Percentiles rank a stretch among this genome's conserved stretches.
These are phyloP conservation scores for Ustilago shanxiensis DNA, from an alignment of 1,284 basidiomycete genomes.

Conservation along the genomic window DNA sequence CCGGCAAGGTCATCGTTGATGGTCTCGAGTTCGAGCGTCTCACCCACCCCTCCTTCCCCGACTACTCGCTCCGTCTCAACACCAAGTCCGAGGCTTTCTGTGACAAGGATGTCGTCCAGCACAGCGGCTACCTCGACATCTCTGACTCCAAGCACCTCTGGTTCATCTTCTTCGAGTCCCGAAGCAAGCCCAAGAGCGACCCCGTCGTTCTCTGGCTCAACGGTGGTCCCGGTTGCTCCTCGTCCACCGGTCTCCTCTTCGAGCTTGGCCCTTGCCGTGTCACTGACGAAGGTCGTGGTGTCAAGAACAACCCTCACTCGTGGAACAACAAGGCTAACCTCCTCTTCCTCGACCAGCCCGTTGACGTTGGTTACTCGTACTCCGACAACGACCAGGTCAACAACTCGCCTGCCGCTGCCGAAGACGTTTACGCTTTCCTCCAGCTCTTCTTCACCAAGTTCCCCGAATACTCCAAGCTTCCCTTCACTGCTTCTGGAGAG, in stretches of 20 bases:
- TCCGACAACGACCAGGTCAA: conserved; percentile 79
- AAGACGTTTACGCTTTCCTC: conserved; percentile 90
- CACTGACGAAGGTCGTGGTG: conserved; percentile 77
- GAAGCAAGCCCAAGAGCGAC: conserved; percentile 79
- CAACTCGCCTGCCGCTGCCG: conserved; percentile 79
- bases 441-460: conserved; percentile 80
- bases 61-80: conserved; percentile 78
- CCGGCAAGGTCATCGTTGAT: conserved; percentile 71
- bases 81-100: conserved; percentile 74
- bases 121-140: conserved; percentile 86
- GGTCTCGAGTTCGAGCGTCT: conserved; percentile 76
- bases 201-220: conserved; percentile 91
- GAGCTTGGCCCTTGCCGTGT: conserved; percentile 89
- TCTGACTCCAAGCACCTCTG: conserved; percentile 86
- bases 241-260: conserved; percentile 75
- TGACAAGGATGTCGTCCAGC: conserved; percentile 84
- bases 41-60: conserved; percentile 78
- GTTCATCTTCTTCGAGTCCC: conserved; percentile 89
- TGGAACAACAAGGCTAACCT: conserved; percentile 81
- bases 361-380: conserved; percentile 90
- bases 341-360: conserved; percentile 82
- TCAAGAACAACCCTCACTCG: conserved; percentile 80
- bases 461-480: conserved; percentile 63
- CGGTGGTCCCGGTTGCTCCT: conserved; percentile 78
- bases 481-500: conserved; percentile 73